These are phyloP conservation scores for Neonectria sp. DNA, from an alignment of 2,329 filamentous ascomycete species.

Conservation along the genomic window DNA sequence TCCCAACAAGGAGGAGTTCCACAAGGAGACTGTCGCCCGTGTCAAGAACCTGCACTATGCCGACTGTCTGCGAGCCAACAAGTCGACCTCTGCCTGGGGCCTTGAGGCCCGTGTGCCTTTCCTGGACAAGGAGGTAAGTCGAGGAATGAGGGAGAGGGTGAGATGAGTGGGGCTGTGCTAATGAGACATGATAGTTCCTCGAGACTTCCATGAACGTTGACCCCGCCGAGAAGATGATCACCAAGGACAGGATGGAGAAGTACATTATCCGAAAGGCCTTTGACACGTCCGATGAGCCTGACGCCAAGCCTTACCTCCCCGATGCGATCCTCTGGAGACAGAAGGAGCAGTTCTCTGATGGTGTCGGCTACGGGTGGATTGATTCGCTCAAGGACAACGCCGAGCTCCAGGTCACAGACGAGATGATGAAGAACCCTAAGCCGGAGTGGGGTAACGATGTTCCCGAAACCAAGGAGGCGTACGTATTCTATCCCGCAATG, in stretches of 20 bases:
- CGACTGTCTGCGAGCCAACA: conserved; percentile 99
- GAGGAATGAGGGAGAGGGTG: background rate
- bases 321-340: conserved; percentile 97
- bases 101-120: conserved; percentile 98
- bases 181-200: conserved; percentile 75
- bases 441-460: conserved; percentile 94
- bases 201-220: conserved; percentile 95
- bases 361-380: conserved; percentile 99
- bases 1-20: conserved; percentile 92
- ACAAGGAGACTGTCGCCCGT: conserved; percentile 92
- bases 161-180: conserved; percentile 31
- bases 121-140: conserved; percentile 85
- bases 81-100: conserved; percentile 98
- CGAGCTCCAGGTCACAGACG: conserved; percentile 90
- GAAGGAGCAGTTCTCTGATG: conserved; percentile 99
- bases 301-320: conserved; percentile 88
- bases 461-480: conserved; percentile 97
- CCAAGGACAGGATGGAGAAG: conserved; percentile 90
- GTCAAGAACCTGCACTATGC: conserved; percentile 97
- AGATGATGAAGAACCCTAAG: conserved; percentile 99
- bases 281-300: conserved; percentile 90
- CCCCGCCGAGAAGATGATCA: conserved; percentile 96
- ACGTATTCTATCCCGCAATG: conserved; percentile 52
- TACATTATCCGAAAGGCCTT: conserved; percentile 99
- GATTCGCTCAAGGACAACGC: conserved; percentile 97